Base-by-base conservation (phyloP, 805 yeast species). In the Candida maesae region DNA sequence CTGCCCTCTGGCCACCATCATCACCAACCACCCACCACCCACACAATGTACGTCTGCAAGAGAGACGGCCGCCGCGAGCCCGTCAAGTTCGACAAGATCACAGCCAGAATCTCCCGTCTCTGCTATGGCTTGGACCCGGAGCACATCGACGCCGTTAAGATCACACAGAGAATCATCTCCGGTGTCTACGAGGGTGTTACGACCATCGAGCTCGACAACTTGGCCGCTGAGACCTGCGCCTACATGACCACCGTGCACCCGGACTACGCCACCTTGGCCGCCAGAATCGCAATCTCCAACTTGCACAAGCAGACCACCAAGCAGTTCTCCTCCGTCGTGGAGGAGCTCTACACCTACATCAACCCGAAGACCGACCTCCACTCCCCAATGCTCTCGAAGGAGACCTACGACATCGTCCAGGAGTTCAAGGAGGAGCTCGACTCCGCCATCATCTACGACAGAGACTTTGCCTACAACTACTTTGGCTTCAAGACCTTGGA, bases 151-250 rank as follows among this genome's bases (percentile, higher is more conserved):
- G 90, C 98, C 27, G 96, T 86, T 41, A 86, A 93, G 51, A 89
- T 93, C 65, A 91, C 99, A 17, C 98, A 93, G 65, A 78, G 95
- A 60, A 95, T 91, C 55, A 90, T 89, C 49, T 78, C 93, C 12
- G 99, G 99, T 63, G 96, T 93, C 42, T 93, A 91, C 65, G 95
- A 88, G 59, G 98, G 98, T 58, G 99, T 93, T 39, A 89, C 91
- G 58, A 93, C 98, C 41, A 76, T 84, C 42, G 45, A 47, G 36
- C 29, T 47, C 21, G 45, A 42, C 35, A 42, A 47, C 38, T 26
- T 47, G 32, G 43, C 49, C 13, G 96, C 98, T 29, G 99, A 93
- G 68, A 91, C 97, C 24, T 93, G 96, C 42, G 98, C 98, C 28
- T 84, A 84, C 61, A 86, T 93, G 96, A 88, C 98, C 46, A 91